Base-by-base conservation (phyloP, 2,329 filamentous ascomycete species). In the Mariannaea elegans region DNA sequence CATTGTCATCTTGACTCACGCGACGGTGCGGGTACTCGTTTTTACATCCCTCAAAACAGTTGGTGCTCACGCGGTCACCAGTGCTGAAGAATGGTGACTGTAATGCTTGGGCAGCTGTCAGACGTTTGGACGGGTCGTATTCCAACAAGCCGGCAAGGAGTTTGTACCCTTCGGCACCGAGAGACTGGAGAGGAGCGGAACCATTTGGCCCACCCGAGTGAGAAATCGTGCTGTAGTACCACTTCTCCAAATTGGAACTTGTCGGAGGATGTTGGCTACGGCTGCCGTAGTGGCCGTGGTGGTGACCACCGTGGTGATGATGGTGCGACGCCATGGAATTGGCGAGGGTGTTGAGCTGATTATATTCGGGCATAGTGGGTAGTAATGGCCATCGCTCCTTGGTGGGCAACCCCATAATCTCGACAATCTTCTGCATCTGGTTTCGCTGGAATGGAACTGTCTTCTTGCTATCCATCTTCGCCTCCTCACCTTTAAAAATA, bases 381-480 rank as follows among this genome's bases (percentile, higher is more conserved):
- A 99, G 80, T 24, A 94, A 83, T 0, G 94, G 92, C 95, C 95
- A 99, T 23, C 88, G 87, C 48, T 97, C 92, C 71, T 94, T 94
- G 7, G 87, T 92, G 0, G 95, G 95, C 65, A 97, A 80, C 27
- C 95, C 95, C 81, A 99, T 90, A 63, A 99, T 93, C 73, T 99
- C 95, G 34, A 97, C 92, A 69, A 99, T 99, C 78, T 97, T 97
- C 73, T 95, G 93, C 94, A 99, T 98, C 79, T 99, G 95, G 71
- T 97, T 97, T 13, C 94, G 87, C 77, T 99, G 95, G 69, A 99
- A 99, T 0, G 95, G 95, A 0, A 98, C 94, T 0, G 92, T 95
- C 79, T 98, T 98, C 78, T 99, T 99, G 69, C 87, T 92, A 76
- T 99, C 95, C 91, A 98, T 97, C 79, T 99, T 99, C 14, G 95